A percentile compares a stretch with the other conserved stretches of the same genome.
phyloP scores from a whole-genome alignment of 352 stramenopile species.

The Globisporangium megalacanthum region DNA sequence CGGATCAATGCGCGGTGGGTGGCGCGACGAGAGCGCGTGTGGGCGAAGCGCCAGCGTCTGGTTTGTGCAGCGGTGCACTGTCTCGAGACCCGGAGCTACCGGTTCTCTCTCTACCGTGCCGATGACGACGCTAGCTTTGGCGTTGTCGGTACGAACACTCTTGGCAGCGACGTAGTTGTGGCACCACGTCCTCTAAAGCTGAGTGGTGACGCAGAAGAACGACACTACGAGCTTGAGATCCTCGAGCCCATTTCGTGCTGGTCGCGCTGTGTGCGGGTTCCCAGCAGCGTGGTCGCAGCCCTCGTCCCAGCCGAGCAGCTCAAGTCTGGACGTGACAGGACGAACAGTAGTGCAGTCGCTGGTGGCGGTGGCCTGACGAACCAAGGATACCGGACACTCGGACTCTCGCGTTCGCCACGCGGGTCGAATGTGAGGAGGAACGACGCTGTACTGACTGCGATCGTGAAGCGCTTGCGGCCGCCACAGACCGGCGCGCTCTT shows the following conservation, averaged over 20 bases:
- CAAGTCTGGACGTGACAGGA: too few species aligned
- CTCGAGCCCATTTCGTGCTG: constrained; percentile 9
- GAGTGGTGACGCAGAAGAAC: constrained; percentile 3
- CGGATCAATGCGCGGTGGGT: constrained; percentile 34
- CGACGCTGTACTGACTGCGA: not conserved
- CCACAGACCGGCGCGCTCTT: not conserved
- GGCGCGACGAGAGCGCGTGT: constrained; percentile 35
- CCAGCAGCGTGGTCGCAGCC: not conserved
- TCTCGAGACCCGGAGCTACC: constrained; percentile 25
- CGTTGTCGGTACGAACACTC: constrained; percentile 16
- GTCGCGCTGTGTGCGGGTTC: constrained; percentile 1
- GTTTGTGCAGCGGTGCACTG: constrained; percentile 21
- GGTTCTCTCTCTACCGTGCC: constrained; percentile 36
- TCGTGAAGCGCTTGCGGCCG: constrained; percentile 1
- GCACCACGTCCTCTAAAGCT: not conserved
- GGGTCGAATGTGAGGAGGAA: not conserved
- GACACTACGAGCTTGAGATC: constrained; percentile 17
- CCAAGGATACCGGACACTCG: not conserved
- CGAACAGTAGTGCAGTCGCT: too few species aligned
- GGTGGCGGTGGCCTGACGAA: too few species aligned
- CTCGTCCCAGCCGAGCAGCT: not conserved
- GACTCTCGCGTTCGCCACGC: not conserved
- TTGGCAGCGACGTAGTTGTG: constrained; percentile 4
- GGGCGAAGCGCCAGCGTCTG: constrained; percentile 30
- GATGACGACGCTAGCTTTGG: not conserved